Evolutionary conservation across 306 rosid genomes (phyloP), one percentile per base, ranked within the genome.

Genomic region (Fagus crenata): DNA sequence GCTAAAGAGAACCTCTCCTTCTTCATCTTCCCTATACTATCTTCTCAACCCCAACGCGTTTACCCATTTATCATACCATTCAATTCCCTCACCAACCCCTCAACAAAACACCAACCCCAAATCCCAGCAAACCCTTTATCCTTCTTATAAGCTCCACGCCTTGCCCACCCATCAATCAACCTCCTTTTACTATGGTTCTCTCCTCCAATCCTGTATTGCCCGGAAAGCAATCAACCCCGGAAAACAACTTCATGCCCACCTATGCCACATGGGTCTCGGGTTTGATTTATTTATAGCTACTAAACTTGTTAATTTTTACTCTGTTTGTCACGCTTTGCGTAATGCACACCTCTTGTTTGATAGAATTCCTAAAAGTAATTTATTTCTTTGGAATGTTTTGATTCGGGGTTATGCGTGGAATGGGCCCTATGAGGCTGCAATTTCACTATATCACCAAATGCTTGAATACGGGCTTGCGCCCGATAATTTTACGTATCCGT

Each of bases 391-490:
- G 98, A 93, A 93, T 46, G 87, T 89, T 71, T 79, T 93, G 74
- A 91, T 93, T 64, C 90, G 92, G 22, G 93, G 90, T 49, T 91
- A 91, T 72, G 96, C 95, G 0, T 90, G 93, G 96, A 87, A 84
- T 82, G 95, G 97, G 33, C 97, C 97, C 14, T 86, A 89, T 17
- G 86, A 88, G 69, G 79, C 54, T 61, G 87, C 97, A n/a, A 80
- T 91, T 75, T 81, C 80, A 6, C 86, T 93, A 35, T 91, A 84
- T 65, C 76, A 86, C 63, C 85, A 61, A 71, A 81, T 91, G 90
- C 80, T 88, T 78, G 86, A 78, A 35, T 53, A 71, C 80, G 90
- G 93, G 53, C 85, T 91, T 54, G 71, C 59, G 37, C 98, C 97
- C 0, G 93, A 93, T 83, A 89, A 89, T 60, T 91, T 84, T 69